Conservation (phyloP, 2,329 filamentous ascomycete genomes). For the Chaetomiaceae sp. region DNA sequence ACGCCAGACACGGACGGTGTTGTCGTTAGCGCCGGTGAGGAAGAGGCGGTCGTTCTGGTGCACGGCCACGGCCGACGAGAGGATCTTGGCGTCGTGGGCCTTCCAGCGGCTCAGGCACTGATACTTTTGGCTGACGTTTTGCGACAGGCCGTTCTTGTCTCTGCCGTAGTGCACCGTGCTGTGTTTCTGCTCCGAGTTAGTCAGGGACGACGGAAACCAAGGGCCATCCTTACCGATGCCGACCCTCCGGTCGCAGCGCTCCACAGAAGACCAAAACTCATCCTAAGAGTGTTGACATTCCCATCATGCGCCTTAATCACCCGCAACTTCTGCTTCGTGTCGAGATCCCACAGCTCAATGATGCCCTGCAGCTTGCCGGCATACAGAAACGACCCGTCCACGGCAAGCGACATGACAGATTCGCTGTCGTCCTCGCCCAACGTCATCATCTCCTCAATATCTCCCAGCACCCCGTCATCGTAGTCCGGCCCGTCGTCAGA, state of each 20-base stretch:
- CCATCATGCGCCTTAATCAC: conserved; percentile 76
- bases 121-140: conserved; percentile 52
- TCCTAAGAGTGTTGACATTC: conserved; percentile 81
- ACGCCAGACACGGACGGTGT: conserved; percentile 84
- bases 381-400: conserved; percentile 90
- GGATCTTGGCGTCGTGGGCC: conserved; percentile 80
- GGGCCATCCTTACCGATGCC: conserved; percentile 59
- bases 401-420: conserved; percentile 70
- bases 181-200: conserved; percentile 50
- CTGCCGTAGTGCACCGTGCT: conserved; percentile 61
- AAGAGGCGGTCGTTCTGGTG: conserved; percentile 74
- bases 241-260: conserved; percentile 87
- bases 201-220: background rate
- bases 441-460: conserved; percentile 65
- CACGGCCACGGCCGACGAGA: conserved; percentile 73
- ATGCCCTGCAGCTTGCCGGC: conserved; percentile 82
- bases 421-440: conserved; percentile 59
- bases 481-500: conserved; percentile 33
- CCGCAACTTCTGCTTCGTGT: conserved; percentile 84
- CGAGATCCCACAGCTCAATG: conserved; percentile 94
- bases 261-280: conserved; percentile 81
- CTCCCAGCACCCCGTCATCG: conserved; percentile 50
- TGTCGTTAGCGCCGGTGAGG: conserved; percentile 91
- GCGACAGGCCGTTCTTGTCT: conserved; percentile 43
- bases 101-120: conserved; percentile 34